A percentile compares a stretch with the other conserved stretches of the same genome.
Conservation (phyloP, 345 rosid genomes). For the Lagerstroemia speciosa region DNA sequence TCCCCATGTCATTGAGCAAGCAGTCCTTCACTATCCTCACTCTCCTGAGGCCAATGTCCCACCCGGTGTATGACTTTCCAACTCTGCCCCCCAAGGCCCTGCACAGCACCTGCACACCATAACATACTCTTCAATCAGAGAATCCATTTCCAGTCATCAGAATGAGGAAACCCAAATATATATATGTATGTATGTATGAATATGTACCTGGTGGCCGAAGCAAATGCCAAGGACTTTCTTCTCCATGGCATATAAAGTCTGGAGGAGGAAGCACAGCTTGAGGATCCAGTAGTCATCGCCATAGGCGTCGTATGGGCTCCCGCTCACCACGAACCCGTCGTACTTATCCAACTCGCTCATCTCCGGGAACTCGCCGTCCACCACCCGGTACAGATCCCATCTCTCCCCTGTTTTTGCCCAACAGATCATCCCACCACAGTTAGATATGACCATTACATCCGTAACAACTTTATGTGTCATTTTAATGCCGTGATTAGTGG, state of each 20-base stretch:
- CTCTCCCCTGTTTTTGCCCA: conserved; percentile 27
- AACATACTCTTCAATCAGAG: neutral
- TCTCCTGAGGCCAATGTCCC: conserved; percentile 62
- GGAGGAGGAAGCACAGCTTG: conserved; percentile 55
- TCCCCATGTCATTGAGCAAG: conserved; percentile 13
- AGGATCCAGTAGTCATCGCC: conserved; percentile 67
- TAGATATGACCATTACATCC: too few species aligned
- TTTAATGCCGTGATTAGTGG: too few species aligned
- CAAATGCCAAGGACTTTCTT: conserved; percentile 80
- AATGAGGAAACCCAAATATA: too few species aligned
- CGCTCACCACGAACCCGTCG: conserved; percentile 76
- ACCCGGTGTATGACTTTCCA: conserved; percentile 59
- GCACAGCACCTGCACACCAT: conserved; percentile 59
- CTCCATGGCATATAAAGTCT: conserved; percentile 60
- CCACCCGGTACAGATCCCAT: conserved; percentile 74
- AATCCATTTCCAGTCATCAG: too few species aligned
- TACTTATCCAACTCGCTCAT: conserved; percentile 47
- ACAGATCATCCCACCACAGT: too few species aligned
- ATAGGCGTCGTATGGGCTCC: conserved; percentile 77
- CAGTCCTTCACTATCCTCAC: conserved; percentile 51
- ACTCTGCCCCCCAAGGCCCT: conserved; percentile 80
- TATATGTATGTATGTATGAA: too few species aligned
- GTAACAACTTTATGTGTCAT: too few species aligned
- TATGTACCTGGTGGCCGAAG: conserved; percentile 88
- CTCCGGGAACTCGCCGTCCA: conserved; percentile 72